Evolutionary conservation across 805 yeast genomes (phyloP).

Genomic region (Hanseniaspora pseudoguilliermondii): DNA sequence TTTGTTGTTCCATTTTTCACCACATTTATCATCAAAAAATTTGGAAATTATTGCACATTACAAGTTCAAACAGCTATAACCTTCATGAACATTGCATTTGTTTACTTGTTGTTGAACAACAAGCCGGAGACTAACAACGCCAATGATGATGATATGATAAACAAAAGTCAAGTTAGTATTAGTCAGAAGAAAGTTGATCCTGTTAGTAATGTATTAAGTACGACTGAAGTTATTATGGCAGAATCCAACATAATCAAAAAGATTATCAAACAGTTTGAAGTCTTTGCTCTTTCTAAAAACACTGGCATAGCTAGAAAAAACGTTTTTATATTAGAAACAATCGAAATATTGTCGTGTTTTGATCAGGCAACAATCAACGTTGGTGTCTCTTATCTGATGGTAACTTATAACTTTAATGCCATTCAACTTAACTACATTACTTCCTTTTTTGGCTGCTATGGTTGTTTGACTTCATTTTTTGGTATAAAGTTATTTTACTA

Average conservation of each 20-base stretch:
- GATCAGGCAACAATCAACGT: not conserved
- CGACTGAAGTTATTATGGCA: not conserved
- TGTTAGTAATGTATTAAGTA: not conserved
- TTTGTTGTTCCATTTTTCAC: conserved; percentile 3
- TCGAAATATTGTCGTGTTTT: not conserved
- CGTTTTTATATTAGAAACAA: not conserved
- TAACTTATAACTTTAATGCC: not conserved
- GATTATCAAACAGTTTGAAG: conserved; percentile 1
- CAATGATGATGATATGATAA: not conserved
- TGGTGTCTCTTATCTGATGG: conserved; percentile 1
- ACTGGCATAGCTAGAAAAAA: conserved; percentile 3
- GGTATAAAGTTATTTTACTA: conserved; percentile 7
- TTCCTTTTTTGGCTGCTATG: conserved; percentile 1
- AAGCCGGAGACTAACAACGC: not conserved
- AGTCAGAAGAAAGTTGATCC: not conserved
- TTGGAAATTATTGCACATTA: not conserved
- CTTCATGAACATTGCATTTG: not conserved
- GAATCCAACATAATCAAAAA: not conserved
- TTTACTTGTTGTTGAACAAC: not conserved
- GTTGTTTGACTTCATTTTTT: not conserved
- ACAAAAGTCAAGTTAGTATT: not conserved
- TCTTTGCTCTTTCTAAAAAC: not conserved
- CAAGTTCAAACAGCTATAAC: not conserved
- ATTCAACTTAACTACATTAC: conserved; percentile 3
- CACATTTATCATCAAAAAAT: conserved; percentile 2